These are phyloP conservation scores for Aspergillus sp. DNA, from an alignment of 2,329 filamentous ascomycete species.

Conservation along the genomic window DNA sequence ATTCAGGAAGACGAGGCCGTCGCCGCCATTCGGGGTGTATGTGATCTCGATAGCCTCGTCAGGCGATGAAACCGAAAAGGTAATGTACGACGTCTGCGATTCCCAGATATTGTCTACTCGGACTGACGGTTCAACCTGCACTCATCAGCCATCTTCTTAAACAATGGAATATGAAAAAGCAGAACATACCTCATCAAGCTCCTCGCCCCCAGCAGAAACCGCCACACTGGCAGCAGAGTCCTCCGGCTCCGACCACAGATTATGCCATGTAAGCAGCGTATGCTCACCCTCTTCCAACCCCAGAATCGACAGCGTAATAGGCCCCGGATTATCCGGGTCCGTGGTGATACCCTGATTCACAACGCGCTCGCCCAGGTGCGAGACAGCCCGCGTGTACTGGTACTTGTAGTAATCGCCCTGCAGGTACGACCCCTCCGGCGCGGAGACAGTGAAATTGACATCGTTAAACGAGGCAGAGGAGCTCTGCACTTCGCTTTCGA, in stretches of 20 bases:
- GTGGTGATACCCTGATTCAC: constrained; percentile 11
- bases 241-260: constrained; percentile 5
- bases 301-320: neutral
- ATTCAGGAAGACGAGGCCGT: constrained; percentile 7
- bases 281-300: constrained; percentile 8
- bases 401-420: constrained; percentile 13
- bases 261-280: constrained; percentile 10
- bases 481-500: constrained; percentile 8
- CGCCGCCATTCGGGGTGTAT: constrained; percentile 1
- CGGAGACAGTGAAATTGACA: constrained; percentile 1
- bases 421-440: constrained; percentile 1
- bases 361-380: constrained; percentile 11
- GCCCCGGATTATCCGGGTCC: neutral
- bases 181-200: neutral
- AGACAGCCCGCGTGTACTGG: constrained; percentile 9
- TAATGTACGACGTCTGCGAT: constrained; percentile 7
- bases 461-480: neutral
- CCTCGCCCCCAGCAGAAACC: constrained; percentile 2
- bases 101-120: constrained; percentile 13
- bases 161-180: neutral
- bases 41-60: neutral
- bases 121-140: neutral
- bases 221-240: neutral
- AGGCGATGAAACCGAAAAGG: neutral
- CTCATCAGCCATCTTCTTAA: neutral